Base-by-base conservation (phyloP, 345 rosid genomes). In the Eutrema heterophyllum region DNA sequence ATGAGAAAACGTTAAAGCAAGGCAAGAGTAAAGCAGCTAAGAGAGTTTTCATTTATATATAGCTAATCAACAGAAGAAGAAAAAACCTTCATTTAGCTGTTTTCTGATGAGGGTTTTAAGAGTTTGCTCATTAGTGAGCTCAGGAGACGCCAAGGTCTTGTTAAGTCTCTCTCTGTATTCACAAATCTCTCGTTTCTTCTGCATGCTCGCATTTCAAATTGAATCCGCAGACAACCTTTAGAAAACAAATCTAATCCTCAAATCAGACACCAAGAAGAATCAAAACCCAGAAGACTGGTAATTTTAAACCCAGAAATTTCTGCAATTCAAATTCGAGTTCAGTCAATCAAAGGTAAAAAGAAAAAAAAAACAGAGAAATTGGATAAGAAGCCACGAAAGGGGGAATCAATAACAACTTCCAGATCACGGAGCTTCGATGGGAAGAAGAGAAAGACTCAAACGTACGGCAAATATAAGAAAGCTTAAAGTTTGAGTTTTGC, bases 141-240 rank as follows among this genome's bases (percentile, higher is more conserved):
- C 91, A 55, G 89, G 83, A 62, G 88, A 92, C 0, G 91, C 81
- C 67, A 95, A 80, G 5, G 98, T 84, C 75, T 80, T 79, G 72
- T 95, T 91, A 58, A 95, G 79, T 80, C 86, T 85, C 78, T 84
- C 89, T 83, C 99, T 82, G 67, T 89, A 90, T 48, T 83, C 84
- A 29, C 82, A 77, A 41, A 89, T 88, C 18, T 82, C 82, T 40
- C 58, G 66, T 68, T 80, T 79, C 58, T 71, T 83, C 56, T 75
- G 78, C 96, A 90, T 95, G 72, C 83, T 82, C 57, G 54, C 79
- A 80, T 66, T 57, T 56, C 75, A 52, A 38, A 65, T 46, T 33
- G 41, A 62, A 43, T n/a, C 63, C 44, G 54, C 29, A 44, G 32
- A 62, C 48, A 30, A 29, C 45, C 53, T 70, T 63, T 52, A 13